Evolutionary conservation across 495 filamentous ascomycete genomes (phyloP), one percentile per base, ranked within the genome.

Genomic region (Xylona heveae): DNA sequence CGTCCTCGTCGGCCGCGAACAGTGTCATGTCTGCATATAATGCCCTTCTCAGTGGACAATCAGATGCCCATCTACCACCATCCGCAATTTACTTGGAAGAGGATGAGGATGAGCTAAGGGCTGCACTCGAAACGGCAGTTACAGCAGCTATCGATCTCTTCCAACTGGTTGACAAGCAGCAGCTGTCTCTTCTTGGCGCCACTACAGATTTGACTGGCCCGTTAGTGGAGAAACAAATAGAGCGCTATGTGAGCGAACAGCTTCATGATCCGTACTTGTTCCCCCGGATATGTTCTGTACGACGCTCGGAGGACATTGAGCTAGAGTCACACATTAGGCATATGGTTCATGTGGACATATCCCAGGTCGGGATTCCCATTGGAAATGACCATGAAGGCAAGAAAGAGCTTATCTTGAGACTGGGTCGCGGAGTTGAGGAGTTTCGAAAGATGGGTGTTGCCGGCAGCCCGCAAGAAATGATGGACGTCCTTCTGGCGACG

Each of bases 131-230:
- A 55, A 85, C 74, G 1, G 82, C 83, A 2, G 80, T 99, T 12
- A 92, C 81, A 4, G 72, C 77, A 8, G 88, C 84, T 0, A 93
- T 94, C 40, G 90, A 95, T 49, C 61, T 95, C 1, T 99, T 99
- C 38, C 82, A 94, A 42, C 66, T 72, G 28, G 85, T 95, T 12
- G 90, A 99, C 42, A 92, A 92, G 43, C 78, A 91, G 38, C 90
- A 95, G 46, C 55, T 99, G 26, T 91, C 85, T 9, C 63, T 85
- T 15, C 66, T 99, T 10, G 90, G 82, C 5, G 74, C 84, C 5
- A 90, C 81, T 3, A 99, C 90, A 3, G 82, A 94, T 39, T 58
- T 99, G 10, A 95, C 90, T 2, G 90, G 88, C 0, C 80, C 82
- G 9, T 49, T 83, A 14, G 84, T 95, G 6, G 90, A 99, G 50